Evolutionary conservation across 148 eudicot genomes (phyloP).

Genomic region (Rhododendron henanense): DNA sequence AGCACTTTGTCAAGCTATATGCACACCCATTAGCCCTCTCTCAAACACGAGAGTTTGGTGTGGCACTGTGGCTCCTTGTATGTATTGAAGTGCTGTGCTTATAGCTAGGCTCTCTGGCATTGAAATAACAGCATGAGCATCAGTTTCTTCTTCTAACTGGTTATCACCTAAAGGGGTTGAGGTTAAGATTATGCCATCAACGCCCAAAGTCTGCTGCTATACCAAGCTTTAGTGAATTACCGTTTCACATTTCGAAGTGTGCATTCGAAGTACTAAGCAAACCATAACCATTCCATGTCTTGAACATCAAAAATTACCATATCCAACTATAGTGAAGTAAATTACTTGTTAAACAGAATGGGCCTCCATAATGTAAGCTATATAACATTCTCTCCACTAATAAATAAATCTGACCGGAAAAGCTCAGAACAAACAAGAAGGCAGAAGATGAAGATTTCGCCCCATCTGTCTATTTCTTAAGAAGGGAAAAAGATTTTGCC

Average conservation of each 20-base stretch:
- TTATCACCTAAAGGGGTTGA: not conserved
- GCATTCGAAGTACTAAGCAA: not conserved
- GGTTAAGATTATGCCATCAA: not conserved
- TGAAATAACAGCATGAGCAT: too few relatives aligned
- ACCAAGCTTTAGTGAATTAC: not conserved
- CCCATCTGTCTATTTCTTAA: not conserved
- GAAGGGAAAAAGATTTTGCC: not conserved
- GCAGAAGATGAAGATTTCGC: not conserved
- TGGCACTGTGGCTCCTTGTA: too few relatives aligned
- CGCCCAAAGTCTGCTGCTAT: not conserved
- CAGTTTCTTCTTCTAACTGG: not conserved
- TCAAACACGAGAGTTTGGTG: too few relatives aligned
- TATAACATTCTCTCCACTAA: not conserved
- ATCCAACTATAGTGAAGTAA: not conserved
- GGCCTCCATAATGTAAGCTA: not conserved
- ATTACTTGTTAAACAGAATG: not conserved
- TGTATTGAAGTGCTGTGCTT: too few relatives aligned
- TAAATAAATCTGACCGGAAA: not conserved
- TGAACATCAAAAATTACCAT: not conserved
- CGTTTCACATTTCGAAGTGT: not conserved
- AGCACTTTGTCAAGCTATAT: not conserved
- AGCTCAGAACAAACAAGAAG: not conserved
- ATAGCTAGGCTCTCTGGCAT: too few relatives aligned
- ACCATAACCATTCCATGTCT: not conserved
- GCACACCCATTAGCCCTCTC: too few relatives aligned